Conservation (phyloP, 1,284 basidiomycete species). For the Phenoliferia sp. region DNA sequence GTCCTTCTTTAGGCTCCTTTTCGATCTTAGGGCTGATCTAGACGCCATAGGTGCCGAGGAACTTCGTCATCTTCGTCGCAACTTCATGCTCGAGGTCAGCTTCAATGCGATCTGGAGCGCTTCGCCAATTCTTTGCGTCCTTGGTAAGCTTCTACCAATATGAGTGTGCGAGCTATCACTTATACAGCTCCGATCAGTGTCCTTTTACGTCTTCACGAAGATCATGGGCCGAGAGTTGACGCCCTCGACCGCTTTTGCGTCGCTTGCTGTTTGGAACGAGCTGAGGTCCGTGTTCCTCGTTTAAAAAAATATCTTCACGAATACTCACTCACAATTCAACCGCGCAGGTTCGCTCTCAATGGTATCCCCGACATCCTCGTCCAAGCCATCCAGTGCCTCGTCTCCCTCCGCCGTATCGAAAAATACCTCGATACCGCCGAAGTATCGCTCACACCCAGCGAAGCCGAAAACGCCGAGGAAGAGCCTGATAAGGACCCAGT, state of each 20-base stretch:
- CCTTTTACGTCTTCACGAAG: constrained; percentile 39
- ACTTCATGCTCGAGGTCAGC: constrained; percentile 76
- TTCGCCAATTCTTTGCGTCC: constrained; percentile 29
- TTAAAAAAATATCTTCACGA: neutral
- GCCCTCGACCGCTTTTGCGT: constrained; percentile 81
- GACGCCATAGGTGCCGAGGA: constrained; percentile 20
- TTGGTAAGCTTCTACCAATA: constrained; percentile 32
- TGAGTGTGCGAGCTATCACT: no score
- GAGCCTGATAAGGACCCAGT: constrained; percentile 44
- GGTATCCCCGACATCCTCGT: constrained; percentile 44
- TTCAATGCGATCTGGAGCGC: constrained; percentile 74
- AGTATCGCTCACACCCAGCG: constrained; percentile 13
- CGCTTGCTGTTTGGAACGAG: constrained; percentile 70
- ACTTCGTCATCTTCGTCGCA: constrained; percentile 51
- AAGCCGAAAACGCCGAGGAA: neutral
- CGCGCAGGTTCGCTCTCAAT: constrained; percentile 64
- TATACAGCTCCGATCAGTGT: constrained; percentile 44
- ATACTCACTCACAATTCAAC: neutral
- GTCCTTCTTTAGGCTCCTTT: neutral
- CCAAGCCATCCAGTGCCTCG: constrained; percentile 55
- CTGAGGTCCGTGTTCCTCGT: constrained; percentile 56
- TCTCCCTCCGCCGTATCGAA: constrained; percentile 83
- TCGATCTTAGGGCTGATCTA: neutral
- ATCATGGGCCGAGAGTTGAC: constrained; percentile 62
- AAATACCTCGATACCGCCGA: constrained; percentile 31